Evolutionary conservation across 139 green algal genomes (phyloP).

Genomic region (Mesotaenium endlicherianum): DNA sequence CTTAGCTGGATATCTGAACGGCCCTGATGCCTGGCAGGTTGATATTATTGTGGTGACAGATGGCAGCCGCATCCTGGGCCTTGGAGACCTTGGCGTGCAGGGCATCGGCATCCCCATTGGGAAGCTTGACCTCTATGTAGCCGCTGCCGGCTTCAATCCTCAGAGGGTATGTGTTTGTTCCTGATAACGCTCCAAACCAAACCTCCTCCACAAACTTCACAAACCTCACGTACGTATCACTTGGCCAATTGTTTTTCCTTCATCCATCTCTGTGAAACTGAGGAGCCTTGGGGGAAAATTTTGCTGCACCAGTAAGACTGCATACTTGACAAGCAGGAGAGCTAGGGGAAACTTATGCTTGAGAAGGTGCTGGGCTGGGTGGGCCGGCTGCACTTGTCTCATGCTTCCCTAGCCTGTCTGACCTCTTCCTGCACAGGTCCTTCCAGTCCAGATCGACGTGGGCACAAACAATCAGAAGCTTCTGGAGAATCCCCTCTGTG

Average conservation of each 20-base stretch:
- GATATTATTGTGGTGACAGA: constrained; percentile 79
- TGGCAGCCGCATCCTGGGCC: constrained; percentile 72
- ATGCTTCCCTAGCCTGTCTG: too few species aligned
- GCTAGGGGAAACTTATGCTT: not conserved
- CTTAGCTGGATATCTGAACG: too few species aligned
- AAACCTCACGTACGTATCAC: too few species aligned
- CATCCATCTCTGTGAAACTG: too few species aligned
- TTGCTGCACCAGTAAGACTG: too few species aligned
- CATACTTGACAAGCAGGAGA: not conserved
- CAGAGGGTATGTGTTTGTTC: constrained; percentile 24
- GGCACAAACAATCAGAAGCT: constrained; percentile 77
- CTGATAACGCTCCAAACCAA: too few species aligned
- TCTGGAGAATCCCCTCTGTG: constrained; percentile 61
- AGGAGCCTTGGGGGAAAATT: too few species aligned
- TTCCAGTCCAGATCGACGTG: constrained; percentile 87
- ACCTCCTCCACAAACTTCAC: too few species aligned
- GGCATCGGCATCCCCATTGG: constrained; percentile 78
- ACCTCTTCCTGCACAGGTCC: constrained; percentile 68
- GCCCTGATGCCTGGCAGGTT: constrained; percentile 31
- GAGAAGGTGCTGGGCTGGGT: too few species aligned
- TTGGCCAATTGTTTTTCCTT: too few species aligned
- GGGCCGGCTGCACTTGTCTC: too few species aligned
- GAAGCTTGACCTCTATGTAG: constrained; percentile 95
- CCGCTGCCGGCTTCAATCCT: constrained; percentile 78
- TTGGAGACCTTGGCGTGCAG: constrained; percentile 81